Evolutionary conservation across 1,284 basidiomycete species (phyloP).

Genomic region (Ustilago crameri): DNA sequence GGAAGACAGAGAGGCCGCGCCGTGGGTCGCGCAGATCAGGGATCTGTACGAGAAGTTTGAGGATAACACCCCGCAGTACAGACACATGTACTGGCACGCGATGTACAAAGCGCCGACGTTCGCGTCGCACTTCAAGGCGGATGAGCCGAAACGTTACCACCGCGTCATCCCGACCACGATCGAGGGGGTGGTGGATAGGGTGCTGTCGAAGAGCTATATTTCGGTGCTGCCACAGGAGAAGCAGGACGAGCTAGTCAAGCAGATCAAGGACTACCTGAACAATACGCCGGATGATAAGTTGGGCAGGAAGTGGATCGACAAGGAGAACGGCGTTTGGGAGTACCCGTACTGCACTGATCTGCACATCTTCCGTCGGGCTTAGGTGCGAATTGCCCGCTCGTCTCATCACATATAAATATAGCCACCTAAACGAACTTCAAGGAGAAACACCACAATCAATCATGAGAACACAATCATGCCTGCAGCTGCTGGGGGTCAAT

Average conservation of each 20-base stretch:
- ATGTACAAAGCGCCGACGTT: constrained; percentile 56
- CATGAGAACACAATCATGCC: too few species aligned
- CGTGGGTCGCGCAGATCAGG: constrained; percentile 59
- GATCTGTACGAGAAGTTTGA: constrained; percentile 62
- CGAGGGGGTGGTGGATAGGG: constrained; percentile 48
- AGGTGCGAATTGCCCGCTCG: too few species aligned
- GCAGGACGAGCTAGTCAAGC: constrained; percentile 28
- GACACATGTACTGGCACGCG: constrained; percentile 59
- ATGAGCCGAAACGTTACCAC: constrained; percentile 38
- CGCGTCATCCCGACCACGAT: constrained; percentile 56
- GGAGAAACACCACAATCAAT: too few species aligned
- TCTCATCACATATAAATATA: too few species aligned
- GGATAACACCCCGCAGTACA: constrained; percentile 60
- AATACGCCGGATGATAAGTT: constrained; percentile 36
- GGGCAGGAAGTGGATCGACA: constrained; percentile 60
- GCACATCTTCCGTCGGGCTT: constrained; percentile 47
- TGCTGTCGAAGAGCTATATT: constrained; percentile 61
- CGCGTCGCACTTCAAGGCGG: constrained; percentile 28
- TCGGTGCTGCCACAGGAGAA: constrained; percentile 48
- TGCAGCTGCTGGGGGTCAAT: too few species aligned
- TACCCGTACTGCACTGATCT: constrained; percentile 55
- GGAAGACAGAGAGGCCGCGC: constrained; percentile 60
- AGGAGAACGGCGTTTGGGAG: constrained; percentile 56
- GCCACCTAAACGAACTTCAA: too few species aligned
- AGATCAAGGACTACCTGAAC: constrained; percentile 35